Evolutionary conservation across 1,284 basidiomycete species (phyloP).

Genomic region (Papiliotrema nemorosa): DNA sequence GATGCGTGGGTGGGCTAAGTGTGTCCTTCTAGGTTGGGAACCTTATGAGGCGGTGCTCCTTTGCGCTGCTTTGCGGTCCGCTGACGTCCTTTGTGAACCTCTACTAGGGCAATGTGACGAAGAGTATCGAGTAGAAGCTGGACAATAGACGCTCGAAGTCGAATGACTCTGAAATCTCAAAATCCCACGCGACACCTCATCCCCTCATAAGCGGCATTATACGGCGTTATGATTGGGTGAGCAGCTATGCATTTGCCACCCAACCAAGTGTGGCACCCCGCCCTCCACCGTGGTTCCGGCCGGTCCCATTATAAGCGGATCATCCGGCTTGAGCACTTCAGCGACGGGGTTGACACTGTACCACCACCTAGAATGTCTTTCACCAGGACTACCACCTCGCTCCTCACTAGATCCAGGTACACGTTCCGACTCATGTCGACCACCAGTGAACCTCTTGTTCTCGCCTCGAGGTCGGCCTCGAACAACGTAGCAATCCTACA

Average conservation of each 20-base stretch:
- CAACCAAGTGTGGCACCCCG: background rate
- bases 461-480: slow-evolving; percentile 34
- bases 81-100: no score
- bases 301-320: no score
- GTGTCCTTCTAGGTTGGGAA: slow-evolving; percentile 1
- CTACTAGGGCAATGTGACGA: no score
- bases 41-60: no score
- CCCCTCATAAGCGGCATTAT: background rate
- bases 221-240: background rate
- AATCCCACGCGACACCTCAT: background rate
- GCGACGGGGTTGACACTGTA: no score
- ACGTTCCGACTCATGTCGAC: slow-evolving; percentile 27
- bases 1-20: background rate
- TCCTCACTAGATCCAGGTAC: background rate
- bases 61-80: no score
- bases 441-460: slow-evolving; percentile 38
- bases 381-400: slow-evolving; percentile 1
- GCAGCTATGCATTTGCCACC: background rate
- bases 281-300: background rate
- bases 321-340: no score
- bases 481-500: slow-evolving; percentile 78
- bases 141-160: background rate
- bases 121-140: no score
- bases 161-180: background rate
- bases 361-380: background rate